Evolutionary conservation across 1,284 basidiomycete genomes (phyloP).

Genomic region (Rhodotorula sp.): DNA sequence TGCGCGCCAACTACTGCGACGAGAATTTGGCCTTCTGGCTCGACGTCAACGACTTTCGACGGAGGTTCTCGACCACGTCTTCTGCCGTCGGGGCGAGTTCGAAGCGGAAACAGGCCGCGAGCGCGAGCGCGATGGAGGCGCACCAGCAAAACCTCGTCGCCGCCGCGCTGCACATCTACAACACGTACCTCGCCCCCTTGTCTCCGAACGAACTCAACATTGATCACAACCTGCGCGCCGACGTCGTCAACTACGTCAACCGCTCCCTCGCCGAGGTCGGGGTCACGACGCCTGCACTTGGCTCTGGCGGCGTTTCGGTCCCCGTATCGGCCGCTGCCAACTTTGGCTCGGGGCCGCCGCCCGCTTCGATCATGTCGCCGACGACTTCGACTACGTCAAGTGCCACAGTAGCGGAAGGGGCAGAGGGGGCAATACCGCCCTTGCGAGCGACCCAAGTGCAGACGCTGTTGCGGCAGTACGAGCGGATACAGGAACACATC

Average conservation of each 20-base stretch:
- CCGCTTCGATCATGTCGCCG: background rate
- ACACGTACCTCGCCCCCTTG: conserved; percentile 90
- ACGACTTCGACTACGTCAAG: background rate
- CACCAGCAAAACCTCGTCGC: conserved; percentile 94
- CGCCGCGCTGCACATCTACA: conserved; percentile 90
- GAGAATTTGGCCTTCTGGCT: conserved; percentile 97
- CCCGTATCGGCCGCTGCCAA: conserved; percentile 1
- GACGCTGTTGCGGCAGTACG: conserved; percentile 88
- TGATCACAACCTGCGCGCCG: conserved; percentile 91
- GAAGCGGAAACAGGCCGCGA: conserved; percentile 57
- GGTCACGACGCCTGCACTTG: conserved; percentile 56
- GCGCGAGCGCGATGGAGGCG: conserved; percentile 75
- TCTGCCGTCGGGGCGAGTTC: conserved; percentile 65
- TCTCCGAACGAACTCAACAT: conserved; percentile 97
- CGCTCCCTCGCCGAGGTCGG: conserved; percentile 53
- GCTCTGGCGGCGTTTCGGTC: conserved; percentile 3
- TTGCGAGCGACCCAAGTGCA: conserved; percentile 85
- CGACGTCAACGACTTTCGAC: conserved; percentile 95
- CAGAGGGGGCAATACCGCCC: conserved; percentile 34
- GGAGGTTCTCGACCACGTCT: conserved; percentile 90
- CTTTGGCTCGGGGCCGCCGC: background rate
- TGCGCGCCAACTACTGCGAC: conserved; percentile 93
- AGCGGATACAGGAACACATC: conserved; percentile 93
- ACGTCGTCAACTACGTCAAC: conserved; percentile 87
- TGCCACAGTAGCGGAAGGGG: background rate